phyloP scores from a whole-genome alignment of 441 rosid genomes.

The Eutrema salsugineum region DNA sequence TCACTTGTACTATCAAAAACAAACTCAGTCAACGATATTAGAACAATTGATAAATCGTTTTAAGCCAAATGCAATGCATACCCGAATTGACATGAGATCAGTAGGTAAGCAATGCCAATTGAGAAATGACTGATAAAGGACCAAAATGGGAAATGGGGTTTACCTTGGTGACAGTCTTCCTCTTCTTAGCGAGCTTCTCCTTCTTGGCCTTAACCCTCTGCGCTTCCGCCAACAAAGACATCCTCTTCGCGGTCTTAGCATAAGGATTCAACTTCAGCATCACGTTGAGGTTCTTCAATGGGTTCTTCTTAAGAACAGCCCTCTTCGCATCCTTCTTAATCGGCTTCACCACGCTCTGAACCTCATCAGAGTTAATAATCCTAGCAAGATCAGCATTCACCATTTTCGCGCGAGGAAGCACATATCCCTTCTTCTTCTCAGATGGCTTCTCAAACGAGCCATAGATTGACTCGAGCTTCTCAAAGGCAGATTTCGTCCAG shows the following conservation, averaged over 20 bases:
- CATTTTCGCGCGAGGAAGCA: conserved; percentile 85
- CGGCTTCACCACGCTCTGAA: conserved; percentile 88
- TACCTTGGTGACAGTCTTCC: conserved; percentile 78
- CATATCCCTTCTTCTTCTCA: conserved; percentile 88
- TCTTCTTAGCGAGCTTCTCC: conserved; percentile 92
- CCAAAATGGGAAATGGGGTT: neutral
- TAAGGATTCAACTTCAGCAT: conserved; percentile 87
- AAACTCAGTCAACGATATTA: neutral
- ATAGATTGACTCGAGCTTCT: conserved; percentile 82
- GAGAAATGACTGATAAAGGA: neutral
- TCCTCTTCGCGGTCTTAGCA: conserved; percentile 92
- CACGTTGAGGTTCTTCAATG: conserved; percentile 74
- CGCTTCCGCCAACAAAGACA: conserved; percentile 87
- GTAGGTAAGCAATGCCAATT: neutral
- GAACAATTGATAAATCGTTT: neutral
- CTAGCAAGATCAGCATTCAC: conserved; percentile 90
- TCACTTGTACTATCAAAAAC: neutral
- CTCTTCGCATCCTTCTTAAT: conserved; percentile 70
- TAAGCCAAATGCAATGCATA: neutral
- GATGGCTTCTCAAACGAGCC: conserved; percentile 81
- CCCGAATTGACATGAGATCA: neutral
- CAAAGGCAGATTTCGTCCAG: conserved; percentile 93
- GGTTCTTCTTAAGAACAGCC: conserved; percentile 89
- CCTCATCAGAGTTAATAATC: conserved; percentile 95
- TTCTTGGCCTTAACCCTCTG: conserved; percentile 89